Percentiles rank a stretch among this genome's conserved stretches.
Evolutionary conservation across 768 basidiomycete species (phyloP).

Genomic region (Naganishia kalamii): DNA sequence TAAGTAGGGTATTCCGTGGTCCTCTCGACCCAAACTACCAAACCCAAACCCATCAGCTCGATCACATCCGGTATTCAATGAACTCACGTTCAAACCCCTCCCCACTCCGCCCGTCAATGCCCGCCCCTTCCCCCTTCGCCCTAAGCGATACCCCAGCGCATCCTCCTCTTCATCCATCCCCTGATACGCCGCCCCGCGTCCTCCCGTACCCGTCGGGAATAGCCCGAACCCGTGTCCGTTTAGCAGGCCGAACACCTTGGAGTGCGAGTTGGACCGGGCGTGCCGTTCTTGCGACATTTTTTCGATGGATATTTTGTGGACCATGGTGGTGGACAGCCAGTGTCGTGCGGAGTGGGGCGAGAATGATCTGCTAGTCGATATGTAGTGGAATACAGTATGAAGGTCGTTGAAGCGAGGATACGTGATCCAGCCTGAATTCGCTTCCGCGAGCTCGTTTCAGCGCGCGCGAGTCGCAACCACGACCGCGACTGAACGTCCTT

Average conservation of each 20-base stretch:
- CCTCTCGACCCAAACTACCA: not conserved
- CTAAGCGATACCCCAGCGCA: not conserved
- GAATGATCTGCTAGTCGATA: no score
- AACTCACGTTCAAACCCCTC: no score
- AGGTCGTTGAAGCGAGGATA: no score
- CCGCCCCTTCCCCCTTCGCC: not conserved
- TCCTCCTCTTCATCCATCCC: constrained; percentile 7
- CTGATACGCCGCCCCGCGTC: not conserved
- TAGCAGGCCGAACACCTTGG: constrained; percentile 7
- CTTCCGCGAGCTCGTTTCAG: no score
- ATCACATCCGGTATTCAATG: no score
- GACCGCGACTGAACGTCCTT: no score
- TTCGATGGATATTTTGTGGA: constrained; percentile 13
- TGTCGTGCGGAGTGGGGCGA: not conserved
- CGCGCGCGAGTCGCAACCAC: no score
- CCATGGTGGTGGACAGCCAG: not conserved
- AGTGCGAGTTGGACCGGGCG: not conserved
- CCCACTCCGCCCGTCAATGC: not conserved
- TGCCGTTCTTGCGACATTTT: constrained; percentile 8
- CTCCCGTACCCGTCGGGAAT: not conserved
- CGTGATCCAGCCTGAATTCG: no score
- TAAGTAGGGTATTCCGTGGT: not conserved
- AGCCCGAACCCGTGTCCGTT: constrained; percentile 14
- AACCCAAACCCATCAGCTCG: not conserved
- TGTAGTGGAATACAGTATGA: no score